phyloP scores from a whole-genome alignment of 2,329 filamentous ascomycete genomes.

The Ceratocystis eucalypticola region DNA sequence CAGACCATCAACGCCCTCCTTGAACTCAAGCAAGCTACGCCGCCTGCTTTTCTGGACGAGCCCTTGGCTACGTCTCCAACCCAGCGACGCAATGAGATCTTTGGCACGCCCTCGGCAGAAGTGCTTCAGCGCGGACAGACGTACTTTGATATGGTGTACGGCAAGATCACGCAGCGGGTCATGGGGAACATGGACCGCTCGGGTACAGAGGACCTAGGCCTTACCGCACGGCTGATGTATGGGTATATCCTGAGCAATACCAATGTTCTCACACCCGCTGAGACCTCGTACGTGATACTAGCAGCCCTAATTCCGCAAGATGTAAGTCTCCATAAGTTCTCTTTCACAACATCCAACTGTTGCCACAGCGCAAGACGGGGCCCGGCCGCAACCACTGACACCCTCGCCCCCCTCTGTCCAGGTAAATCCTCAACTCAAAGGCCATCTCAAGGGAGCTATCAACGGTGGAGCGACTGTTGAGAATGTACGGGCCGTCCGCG shows the following conservation, averaged over 20 bases:
- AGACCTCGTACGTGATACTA: slow-evolving; percentile 40
- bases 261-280: slow-evolving; percentile 31
- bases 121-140: slow-evolving; percentile 32
- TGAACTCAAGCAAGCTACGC: slow-evolving; percentile 33
- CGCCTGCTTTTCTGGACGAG: slow-evolving; percentile 31
- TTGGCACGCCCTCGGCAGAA: slow-evolving; percentile 25
- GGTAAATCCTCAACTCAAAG: slow-evolving; percentile 41
- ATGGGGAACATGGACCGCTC: slow-evolving; percentile 36
- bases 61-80: slow-evolving; percentile 28
- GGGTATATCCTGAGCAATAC: slow-evolving; percentile 37
- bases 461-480: slow-evolving; percentile 37
- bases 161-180: slow-evolving; percentile 35
- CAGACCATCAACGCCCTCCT: slow-evolving; percentile 36
- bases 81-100: slow-evolving; percentile 29
- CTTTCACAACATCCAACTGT: neutral
- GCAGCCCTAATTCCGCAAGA: slow-evolving; percentile 39
- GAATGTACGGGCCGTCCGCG: slow-evolving; percentile 36
- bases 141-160: slow-evolving; percentile 38
- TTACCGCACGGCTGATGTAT: slow-evolving; percentile 36
- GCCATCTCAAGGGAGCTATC: slow-evolving; percentile 37
- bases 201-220: slow-evolving; percentile 37
- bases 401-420: slow-evolving; percentile 21
- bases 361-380: slow-evolving; percentile 3
- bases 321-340: slow-evolving; percentile 25
- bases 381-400: no score